Evolutionary conservation across 148 eudicot genomes (phyloP), one percentile per base, ranked within the genome.

Genomic region (Rhododendron vialii): DNA sequence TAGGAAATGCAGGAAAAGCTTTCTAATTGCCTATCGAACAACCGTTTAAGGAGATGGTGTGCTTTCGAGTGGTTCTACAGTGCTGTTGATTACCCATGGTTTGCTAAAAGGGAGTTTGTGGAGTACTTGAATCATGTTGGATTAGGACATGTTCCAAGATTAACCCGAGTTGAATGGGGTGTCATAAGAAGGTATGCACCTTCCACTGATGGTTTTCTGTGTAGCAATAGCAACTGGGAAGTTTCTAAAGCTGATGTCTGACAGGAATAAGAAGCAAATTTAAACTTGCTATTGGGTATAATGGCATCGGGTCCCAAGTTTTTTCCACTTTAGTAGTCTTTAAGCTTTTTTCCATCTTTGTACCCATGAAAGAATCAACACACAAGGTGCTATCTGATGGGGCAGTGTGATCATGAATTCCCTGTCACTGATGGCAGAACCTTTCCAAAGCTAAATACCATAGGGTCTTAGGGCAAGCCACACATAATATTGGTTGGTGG

Each of bases 111-210:
- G 88, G 98, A 98, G 89, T 98, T 98, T 89, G 96, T 98, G 77
- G 98, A 98, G 88, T 98, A 98, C 90, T 86, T 98, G 86, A 90
- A 92, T 77, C 98, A 98, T 91, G 99, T 98, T 89, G 99, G 98
- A 69, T 89, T 98, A 88, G 99, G 98, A 75, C 98, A 98, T 84
- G 93, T 98, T 89, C 99, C 98, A 78, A 98, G 98, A 92, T 88
- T 98, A 86, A 98, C 99, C 53, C 98, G 95, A 90, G 99, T 95
- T 82, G 99, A 98, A 88, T 98, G 99, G 99, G 94, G 98, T 90
- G 99, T 98, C 92, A 94, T 98, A 87, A 92, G 98, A 90, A 98
- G 99, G 99, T 97, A 92, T 73, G 43, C 63, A 14, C 17, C n/a
- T 88, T 83, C 50, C 33, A 15, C 63, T 81, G 14, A n/a, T 47